A percentile compares a stretch with the other conserved stretches of the same genome.
These are phyloP conservation scores for Reticulascus tulasneorum DNA, from an alignment of 2,329 filamentous ascomycete species.

Conservation along the genomic window DNA sequence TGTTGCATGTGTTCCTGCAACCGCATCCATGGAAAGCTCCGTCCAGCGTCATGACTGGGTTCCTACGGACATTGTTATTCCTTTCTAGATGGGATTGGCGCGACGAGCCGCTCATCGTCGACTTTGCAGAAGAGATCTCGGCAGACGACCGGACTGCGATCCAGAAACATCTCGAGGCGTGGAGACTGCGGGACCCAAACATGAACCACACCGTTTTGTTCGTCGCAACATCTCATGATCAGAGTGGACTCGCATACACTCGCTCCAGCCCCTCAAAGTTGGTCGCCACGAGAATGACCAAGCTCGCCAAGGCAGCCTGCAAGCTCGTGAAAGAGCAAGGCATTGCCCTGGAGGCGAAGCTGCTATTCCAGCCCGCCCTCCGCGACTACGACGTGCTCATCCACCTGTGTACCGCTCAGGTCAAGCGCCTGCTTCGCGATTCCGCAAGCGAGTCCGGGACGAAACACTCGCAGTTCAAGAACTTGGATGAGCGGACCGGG, in stretches of 20 bases:
- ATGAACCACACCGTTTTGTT: slow-evolving; percentile 83
- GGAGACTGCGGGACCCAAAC: slow-evolving; percentile 81
- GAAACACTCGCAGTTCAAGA: slow-evolving; percentile 65
- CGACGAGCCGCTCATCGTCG: slow-evolving; percentile 73
- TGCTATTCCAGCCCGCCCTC: slow-evolving; percentile 70
- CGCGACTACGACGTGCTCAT: slow-evolving; percentile 85
- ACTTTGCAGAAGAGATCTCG: slow-evolving; percentile 64
- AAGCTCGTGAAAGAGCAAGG: slow-evolving; percentile 53
- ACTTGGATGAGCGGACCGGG: slow-evolving; percentile 61
- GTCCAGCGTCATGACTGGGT: slow-evolving; percentile 72
- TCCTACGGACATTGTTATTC: slow-evolving; percentile 75
- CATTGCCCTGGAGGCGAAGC: slow-evolving; percentile 47
- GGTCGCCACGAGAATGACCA: slow-evolving; percentile 77
- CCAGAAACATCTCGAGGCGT: slow-evolving; percentile 70
- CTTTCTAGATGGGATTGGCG: slow-evolving; percentile 92
- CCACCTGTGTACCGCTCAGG: slow-evolving; percentile 56
- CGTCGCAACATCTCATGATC: slow-evolving; percentile 74
- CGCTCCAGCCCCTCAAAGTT: slow-evolving; percentile 69
- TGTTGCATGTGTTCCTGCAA: slow-evolving; percentile 71
- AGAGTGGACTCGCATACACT: slow-evolving; percentile 77
- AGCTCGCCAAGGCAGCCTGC: slow-evolving; percentile 72
- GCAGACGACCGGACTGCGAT: slow-evolving; percentile 58
- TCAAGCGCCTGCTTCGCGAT: slow-evolving; percentile 38
- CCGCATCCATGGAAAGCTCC: slow-evolving; percentile 78
- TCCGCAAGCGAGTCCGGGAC: slow-evolving; percentile 29